These are phyloP conservation scores for Penicillium fuscoglaucum DNA, from an alignment of 2,329 filamentous ascomycete species.

Conservation along the genomic window DNA sequence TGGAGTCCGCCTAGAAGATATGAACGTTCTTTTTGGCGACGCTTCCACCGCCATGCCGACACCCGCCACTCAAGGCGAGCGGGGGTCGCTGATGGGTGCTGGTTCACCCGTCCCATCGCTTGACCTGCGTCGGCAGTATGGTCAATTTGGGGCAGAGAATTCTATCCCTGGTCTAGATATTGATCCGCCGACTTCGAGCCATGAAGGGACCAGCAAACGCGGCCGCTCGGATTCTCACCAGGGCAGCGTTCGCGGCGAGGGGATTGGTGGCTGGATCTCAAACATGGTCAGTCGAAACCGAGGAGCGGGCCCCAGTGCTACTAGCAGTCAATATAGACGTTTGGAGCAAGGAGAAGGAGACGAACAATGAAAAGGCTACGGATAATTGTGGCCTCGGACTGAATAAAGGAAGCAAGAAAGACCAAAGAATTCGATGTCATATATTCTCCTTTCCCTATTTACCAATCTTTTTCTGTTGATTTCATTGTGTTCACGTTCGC, in stretches of 20 bases:
- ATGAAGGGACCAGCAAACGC: constrained; percentile 52
- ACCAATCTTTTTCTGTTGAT: background rate
- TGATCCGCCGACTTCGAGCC: constrained; percentile 67
- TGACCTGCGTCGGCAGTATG: constrained; percentile 59
- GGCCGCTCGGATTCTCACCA: constrained; percentile 37
- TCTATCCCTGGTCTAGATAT: constrained; percentile 81
- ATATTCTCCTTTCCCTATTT: background rate
- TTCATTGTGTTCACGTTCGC: background rate
- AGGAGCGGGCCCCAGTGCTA: constrained; percentile 38
- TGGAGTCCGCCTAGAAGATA: constrained; percentile 91
- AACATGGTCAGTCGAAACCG: constrained; percentile 61
- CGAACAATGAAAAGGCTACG: constrained; percentile 8
- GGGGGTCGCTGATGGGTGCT: constrained; percentile 74
- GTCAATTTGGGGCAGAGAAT: constrained; percentile 58
- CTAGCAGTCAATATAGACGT: constrained; percentile 46
- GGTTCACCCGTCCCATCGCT: constrained; percentile 79
- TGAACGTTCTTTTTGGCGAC: constrained; percentile 93
- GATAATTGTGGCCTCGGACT: background rate
- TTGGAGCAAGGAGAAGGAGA: constrained; percentile 49
- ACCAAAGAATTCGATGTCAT: background rate
- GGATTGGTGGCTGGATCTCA: constrained; percentile 69
- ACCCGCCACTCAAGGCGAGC: constrained; percentile 73
- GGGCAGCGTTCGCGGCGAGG: constrained; percentile 48
- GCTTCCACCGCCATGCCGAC: constrained; percentile 81
- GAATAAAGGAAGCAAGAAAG: background rate